Evolutionary conservation across 2,329 filamentous ascomycete genomes (phyloP), one percentile per base, ranked within the genome.

Genomic region (Diaporthe amygdali): DNA sequence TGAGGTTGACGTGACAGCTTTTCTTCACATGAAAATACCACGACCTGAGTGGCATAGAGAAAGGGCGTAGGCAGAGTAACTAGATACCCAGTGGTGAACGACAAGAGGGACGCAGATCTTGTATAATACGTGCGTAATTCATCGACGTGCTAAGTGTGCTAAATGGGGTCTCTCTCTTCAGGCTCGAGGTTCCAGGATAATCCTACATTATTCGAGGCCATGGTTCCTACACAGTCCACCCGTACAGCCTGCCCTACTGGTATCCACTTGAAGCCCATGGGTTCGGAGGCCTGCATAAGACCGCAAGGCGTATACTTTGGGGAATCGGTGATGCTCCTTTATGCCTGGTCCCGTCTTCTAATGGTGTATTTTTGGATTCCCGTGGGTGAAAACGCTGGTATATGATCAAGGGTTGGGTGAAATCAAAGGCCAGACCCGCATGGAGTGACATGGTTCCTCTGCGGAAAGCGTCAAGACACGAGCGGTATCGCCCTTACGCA

Each of bases 61-160:
- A 27, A 17, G 17, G 14, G 22, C 66, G 41, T 15, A 17, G n/a
- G 15, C 44, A 44, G 20, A 27, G 61, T 12, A 51, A 64, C 20
- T 41, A 68, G 54, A 71, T 71, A 71, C 69, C 69, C 69, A 68
- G 54, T 22, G 32, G n/a, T n/a, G 52, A 76, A 73, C 70, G 69
- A 68, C 8, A 44, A 22, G 32, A 70, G 22, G 20, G 20, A 25
- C 34, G 44, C 30, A 22, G 44, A 12, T 64, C 59, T 64, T 49
- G 44, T 49, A 71, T 47, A 70, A 55, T 64, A 54, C 47, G 41
- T 59, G 67, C 54, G 41, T 59, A 54, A 54, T 68, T 71, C 55
- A 66, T 71, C 55, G 47, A 72, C 64, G 61, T 49, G 64, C 39
- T 70, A 59, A 67, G 41, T 61, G 66, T 46, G 54, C 59, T 68